Evolutionary conservation across 2,329 filamentous ascomycete species (phyloP).

Genomic region (Grosmannia serpens): DNA sequence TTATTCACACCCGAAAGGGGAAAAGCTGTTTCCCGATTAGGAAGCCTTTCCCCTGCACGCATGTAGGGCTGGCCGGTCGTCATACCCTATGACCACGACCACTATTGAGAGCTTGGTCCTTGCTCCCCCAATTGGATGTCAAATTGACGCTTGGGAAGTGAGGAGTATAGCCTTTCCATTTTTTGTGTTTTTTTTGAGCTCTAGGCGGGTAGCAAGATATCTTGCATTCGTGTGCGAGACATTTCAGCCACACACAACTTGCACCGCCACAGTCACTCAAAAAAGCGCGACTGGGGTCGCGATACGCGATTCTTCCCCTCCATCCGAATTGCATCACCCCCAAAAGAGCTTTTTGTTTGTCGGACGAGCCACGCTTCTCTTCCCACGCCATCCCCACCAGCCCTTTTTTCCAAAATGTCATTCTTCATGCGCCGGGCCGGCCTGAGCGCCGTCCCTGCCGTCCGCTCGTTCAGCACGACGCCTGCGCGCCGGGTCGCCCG

Average conservation of each 20-base stretch:
- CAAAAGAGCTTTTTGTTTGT: not conserved
- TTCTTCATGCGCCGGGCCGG: constrained; percentile 14
- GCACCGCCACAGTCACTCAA: not conserved
- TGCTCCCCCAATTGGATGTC: not conserved
- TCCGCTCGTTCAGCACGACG: constrained; percentile 68
- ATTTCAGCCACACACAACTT: not conserved
- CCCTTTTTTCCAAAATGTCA: constrained; percentile 9
- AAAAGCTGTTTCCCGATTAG: constrained; percentile 8
- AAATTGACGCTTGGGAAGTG: not conserved
- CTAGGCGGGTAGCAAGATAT: not conserved
- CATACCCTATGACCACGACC: not conserved
- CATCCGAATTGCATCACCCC: not conserved
- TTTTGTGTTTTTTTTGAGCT: not conserved
- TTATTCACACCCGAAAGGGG: constrained; percentile 23
- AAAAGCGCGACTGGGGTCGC: not conserved
- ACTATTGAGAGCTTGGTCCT: not conserved
- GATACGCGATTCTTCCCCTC: not conserved
- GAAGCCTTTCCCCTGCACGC: constrained; percentile 1
- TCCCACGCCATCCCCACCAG: too few species aligned
- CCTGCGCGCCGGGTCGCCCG: constrained; percentile 56
- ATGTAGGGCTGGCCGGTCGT: not conserved
- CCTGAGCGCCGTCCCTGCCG: constrained; percentile 16
- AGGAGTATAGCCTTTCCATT: not conserved
- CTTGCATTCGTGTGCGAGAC: not conserved
- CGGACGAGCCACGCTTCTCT: not conserved